These are phyloP conservation scores for Rhizopus delemar DNA, from an alignment of 371 early-diverging fungal species.

Conservation along the genomic window DNA sequence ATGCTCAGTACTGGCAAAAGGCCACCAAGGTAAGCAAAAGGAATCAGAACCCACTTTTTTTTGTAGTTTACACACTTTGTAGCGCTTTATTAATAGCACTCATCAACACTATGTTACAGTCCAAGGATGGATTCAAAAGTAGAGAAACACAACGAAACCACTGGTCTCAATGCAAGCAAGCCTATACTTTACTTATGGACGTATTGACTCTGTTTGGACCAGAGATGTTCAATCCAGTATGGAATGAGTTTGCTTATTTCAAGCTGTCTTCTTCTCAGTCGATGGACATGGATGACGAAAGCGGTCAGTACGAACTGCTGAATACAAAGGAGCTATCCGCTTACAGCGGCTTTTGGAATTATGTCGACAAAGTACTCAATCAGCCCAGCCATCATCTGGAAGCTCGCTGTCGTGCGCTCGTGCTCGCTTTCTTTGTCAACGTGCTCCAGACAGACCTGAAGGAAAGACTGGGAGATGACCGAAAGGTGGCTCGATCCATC, in stretches of 20 bases:
- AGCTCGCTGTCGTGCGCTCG: slow-evolving; percentile 9
- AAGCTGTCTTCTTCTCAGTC: background rate
- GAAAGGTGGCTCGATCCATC: slow-evolving; percentile 9
- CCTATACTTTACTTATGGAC: slow-evolving; percentile 20
- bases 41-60: background rate
- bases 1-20: slow-evolving; percentile 19
- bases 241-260: slow-evolving; percentile 20
- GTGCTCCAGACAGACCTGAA: slow-evolving; percentile 22
- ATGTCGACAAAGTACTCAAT: slow-evolving; percentile 7
- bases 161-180: slow-evolving; percentile 21
- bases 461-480: slow-evolving; percentile 7
- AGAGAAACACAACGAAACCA: slow-evolving; percentile 4
- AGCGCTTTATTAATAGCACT: slow-evolving; percentile 17
- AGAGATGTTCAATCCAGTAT: slow-evolving; percentile 14
- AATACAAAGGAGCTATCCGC: slow-evolving; percentile 11
- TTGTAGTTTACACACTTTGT: background rate
- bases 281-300: slow-evolving; percentile 9
- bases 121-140: slow-evolving; percentile 9
- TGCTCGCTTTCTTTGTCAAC: slow-evolving; percentile 23
- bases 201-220: slow-evolving; percentile 22
- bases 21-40: slow-evolving; percentile 21
- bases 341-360: slow-evolving; percentile 23
- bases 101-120: slow-evolving; percentile 20
- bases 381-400: background rate
- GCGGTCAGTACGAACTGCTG: slow-evolving; percentile 9